Evolutionary conservation across 2,329 filamentous ascomycete species (phyloP), one percentile per base, ranked within the genome.

Genomic region (Westerdykella ornata): DNA sequence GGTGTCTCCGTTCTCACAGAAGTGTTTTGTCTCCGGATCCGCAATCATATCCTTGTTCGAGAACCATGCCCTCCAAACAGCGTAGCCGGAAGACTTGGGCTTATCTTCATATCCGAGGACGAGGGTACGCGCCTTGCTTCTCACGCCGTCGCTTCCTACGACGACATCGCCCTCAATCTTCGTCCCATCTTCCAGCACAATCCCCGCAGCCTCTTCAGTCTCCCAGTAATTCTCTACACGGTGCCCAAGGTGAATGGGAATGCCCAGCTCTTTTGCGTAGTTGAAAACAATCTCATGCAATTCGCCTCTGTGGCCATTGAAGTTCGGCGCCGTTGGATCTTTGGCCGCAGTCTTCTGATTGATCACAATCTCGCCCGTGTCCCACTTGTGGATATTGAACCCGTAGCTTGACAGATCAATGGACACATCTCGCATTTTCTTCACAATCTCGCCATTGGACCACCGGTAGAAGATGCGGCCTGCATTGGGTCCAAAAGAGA

Each of bases 401-500:
- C 78, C 77, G 44, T 80, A 74, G 0, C 62, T 52, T 5, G 63
- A 56, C 36, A 78, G 56, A 47, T 78, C 69, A 46, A 78, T 78
- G 47, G 72, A 75, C 6, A 79, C 57, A 1, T 66, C 59, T 17
- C 71, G 68, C 63, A 79, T 67, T 34, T 68, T 66, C 35, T 62
- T 58, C 6, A 69, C 66, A 8, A 80, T 67, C 26, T 65, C 58
- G 22, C 76, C 73, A 19, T 72, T 57, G 0, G 64, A 66, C 78
- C 79, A 83, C 3, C 78, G 72, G 39, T 74, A 57, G 52, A 81
- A 79, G 49, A 82, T 81, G 31, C 78, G 73, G 0, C 77, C 76
- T 11, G 70, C 76, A 48, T 82, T 82, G 36, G 75, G 68, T 2
- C 78, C 77, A 46, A 80, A 80, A 11, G 74, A 76, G 47, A 81